phyloP scores from a whole-genome alignment of 345 rosid species.

The Garcia nutans region DNA sequence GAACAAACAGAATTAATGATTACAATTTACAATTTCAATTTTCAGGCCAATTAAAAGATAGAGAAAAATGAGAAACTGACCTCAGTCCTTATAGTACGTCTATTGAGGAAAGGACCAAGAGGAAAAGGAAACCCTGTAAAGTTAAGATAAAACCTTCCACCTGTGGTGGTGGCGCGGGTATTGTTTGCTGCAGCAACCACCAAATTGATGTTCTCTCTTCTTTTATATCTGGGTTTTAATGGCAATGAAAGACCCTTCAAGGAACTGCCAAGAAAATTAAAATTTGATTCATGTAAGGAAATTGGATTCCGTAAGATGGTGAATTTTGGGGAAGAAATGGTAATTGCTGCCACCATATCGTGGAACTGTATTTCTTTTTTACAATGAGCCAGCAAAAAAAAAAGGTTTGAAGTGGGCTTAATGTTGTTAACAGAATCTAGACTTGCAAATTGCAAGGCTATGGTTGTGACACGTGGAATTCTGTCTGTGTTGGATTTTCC shows the following conservation, averaged over 20 bases:
- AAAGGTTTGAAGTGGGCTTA: not conserved
- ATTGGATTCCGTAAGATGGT: conserved; percentile 41
- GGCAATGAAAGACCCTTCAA: conserved; percentile 39
- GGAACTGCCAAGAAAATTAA: conserved; percentile 47
- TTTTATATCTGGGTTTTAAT: conserved; percentile 38
- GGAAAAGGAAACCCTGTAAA: conserved; percentile 96
- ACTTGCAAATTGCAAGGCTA: conserved; percentile 31
- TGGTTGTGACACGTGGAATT: conserved; percentile 51
- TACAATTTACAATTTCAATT: not conserved
- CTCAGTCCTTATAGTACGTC: conserved; percentile 86
- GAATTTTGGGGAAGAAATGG: conserved; percentile 57
- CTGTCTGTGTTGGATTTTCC: conserved; percentile 29
- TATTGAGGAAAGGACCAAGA: conserved; percentile 92
- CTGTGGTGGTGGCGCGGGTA: conserved; percentile 21
- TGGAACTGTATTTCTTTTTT: not conserved
- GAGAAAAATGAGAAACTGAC: conserved; percentile 37
- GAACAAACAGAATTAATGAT: not conserved
- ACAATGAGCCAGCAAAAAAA: not conserved
- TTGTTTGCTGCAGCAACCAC: conserved; percentile 54
- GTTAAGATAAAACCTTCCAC: conserved; percentile 71
- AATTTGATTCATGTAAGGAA: conserved; percentile 35
- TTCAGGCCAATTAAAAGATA: not conserved
- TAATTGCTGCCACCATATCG: conserved; percentile 50
- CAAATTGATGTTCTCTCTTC: conserved; percentile 31
- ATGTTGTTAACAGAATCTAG: conserved; percentile 1